These are phyloP conservation scores for Trifolium repens DNA, from an alignment of 306 rosid species.

Conservation along the genomic window DNA sequence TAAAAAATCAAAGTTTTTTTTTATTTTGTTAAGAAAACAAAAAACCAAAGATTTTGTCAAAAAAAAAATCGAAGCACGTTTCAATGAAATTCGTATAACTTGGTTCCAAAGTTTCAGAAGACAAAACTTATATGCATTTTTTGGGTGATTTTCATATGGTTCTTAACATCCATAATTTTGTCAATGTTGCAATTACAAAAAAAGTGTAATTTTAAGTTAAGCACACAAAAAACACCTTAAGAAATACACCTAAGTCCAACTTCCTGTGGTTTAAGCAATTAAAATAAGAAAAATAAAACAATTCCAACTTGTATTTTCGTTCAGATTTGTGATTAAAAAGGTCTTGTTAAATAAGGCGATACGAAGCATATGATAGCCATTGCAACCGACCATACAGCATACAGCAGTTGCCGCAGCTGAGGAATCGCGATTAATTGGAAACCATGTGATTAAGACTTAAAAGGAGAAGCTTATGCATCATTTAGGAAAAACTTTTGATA, in stretches of 20 bases:
- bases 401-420: neutral
- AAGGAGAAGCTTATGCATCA: neutral
- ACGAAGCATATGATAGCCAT: neutral
- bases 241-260: no score
- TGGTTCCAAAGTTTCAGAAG: no score
- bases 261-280: neutral
- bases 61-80: neutral
- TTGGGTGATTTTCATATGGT: no score
- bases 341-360: constrained; percentile 6
- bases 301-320: neutral
- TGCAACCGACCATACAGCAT: constrained; percentile 1
- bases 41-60: no score
- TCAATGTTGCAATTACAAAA: no score
- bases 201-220: no score
- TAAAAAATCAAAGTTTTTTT: no score
- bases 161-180: no score
- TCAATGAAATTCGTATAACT: neutral
- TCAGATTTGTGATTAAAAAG: constrained; percentile 9
- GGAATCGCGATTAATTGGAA: constrained; percentile 6
- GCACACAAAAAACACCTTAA: no score
- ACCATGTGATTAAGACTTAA: constrained; percentile 1
- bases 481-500: constrained; percentile 16
- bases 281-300: constrained; percentile 3
- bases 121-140: no score
- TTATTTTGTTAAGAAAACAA: no score